Conservation (phyloP, 768 basidiomycete species). For the Gloeophyllum trabeum region DNA sequence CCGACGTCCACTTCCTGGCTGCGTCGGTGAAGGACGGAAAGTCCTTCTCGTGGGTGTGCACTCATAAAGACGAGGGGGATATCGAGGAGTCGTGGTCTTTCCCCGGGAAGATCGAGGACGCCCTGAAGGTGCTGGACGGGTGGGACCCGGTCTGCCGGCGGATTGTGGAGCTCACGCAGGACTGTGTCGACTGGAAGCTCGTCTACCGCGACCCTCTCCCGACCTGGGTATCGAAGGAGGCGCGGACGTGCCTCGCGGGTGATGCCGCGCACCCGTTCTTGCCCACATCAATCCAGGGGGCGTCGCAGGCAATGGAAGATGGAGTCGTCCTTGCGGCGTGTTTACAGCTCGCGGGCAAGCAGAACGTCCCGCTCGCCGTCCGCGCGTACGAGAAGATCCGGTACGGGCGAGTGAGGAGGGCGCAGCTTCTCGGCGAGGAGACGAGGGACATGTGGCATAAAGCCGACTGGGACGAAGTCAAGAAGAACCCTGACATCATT, state of each 20-base stretch:
- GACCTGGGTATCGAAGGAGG: constrained; percentile 13
- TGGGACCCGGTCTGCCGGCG: constrained; percentile 15
- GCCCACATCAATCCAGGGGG: constrained; percentile 16
- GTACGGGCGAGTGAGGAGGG: constrained; percentile 4
- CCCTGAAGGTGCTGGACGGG: constrained; percentile 11
- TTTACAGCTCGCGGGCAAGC: constrained; percentile 11
- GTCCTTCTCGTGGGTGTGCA: constrained; percentile 12
- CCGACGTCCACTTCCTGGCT: constrained; percentile 12
- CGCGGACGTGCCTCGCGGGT: constrained; percentile 14
- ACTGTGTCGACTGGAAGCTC: constrained; percentile 16
- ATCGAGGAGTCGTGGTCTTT: constrained; percentile 12
- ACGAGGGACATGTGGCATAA: constrained; percentile 15
- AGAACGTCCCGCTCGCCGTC: constrained; percentile 8
- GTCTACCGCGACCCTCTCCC: constrained; percentile 15
- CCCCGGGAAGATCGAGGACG: constrained; percentile 14
- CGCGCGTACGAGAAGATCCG: constrained; percentile 11
- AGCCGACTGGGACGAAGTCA: constrained; percentile 6
- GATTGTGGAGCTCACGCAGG: constrained; percentile 11
- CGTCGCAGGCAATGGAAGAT: constrained; percentile 13
- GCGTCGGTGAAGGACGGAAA: constrained; percentile 10
- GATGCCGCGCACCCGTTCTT: constrained; percentile 20
- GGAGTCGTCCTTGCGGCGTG: constrained; percentile 12
- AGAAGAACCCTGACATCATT: constrained; percentile 7
- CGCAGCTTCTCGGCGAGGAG: constrained; percentile 15
- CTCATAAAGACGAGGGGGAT: constrained; percentile 13